Evolutionary conservation across 768 basidiomycete genomes (phyloP), one percentile per base, ranked within the genome.

Genomic region (Rhodosporidiobolus odoratus): DNA sequence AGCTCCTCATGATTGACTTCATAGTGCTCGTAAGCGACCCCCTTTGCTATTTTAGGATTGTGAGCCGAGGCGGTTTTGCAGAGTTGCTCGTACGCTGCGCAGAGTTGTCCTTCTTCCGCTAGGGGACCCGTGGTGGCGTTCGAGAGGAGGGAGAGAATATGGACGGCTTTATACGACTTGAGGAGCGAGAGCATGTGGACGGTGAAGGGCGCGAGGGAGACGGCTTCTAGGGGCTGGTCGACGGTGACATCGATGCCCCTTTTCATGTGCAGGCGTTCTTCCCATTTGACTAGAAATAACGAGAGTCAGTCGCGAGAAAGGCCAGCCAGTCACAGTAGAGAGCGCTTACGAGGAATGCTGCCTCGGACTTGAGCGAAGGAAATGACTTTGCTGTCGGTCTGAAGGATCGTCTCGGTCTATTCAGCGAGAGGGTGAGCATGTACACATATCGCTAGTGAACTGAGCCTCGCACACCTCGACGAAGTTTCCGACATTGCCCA

Each of bases 401-500:
- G 71, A 58, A 58, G 68, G 17, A 62, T 35, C 41, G 70, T 69
- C 63, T 70, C 69, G 0, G 30, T 68, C 37, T 45, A n/a, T n/a
- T n/a, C n/a, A n/a, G 43, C 23, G 25, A 40, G 47, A 69, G 61
- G 34, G 57, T 27, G 40, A 4, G 19, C 4, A 16, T 32, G 45
- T 19, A 57, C 12, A 35, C n/a, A n/a, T 6, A 9, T 17, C 6
- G 43, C 13, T 48, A 9, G 19, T 45, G 13, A 1, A 63, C 4
- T 72, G 54, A 76, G 69, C 68, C 25, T 0, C 15, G 27, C 21
- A 21, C 0, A 92, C 95, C 81, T 98, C 94, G 0, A 95, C 94
- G 77, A 95, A 92, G 80, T 96, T 96, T 1, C 92, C 94, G 6
- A 93, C 94, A 77, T 91, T 85, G 9, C 92, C 91, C 68, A 90